Conservation (phyloP, 2,329 filamentous ascomycete genomes). For the Pseudogymnoascus sp. region DNA sequence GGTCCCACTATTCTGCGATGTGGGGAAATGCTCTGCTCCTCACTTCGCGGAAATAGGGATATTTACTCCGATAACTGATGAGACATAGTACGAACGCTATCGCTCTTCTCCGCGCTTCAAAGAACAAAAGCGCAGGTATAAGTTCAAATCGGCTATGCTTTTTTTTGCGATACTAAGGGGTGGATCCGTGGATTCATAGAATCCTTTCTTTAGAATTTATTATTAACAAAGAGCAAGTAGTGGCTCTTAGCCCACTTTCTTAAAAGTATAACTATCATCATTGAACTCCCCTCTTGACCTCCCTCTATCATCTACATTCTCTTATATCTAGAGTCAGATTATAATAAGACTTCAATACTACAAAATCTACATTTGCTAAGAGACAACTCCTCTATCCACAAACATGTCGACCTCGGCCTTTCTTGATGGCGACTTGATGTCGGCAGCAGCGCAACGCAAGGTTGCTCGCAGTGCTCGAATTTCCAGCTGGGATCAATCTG, state of each 20-base stretch:
- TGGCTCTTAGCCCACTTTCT: not conserved
- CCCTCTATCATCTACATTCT: not conserved
- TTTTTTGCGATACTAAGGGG: not conserved
- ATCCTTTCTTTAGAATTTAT: not conserved
- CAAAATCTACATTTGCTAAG: not conserved
- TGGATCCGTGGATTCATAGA: not conserved
- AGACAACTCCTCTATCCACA: not conserved
- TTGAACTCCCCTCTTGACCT: not conserved
- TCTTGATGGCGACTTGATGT: conserved; percentile 9
- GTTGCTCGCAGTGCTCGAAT: conserved; percentile 26
- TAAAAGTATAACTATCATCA: not conserved
- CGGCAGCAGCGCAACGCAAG: conserved; percentile 19
- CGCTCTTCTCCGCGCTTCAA: not conserved
- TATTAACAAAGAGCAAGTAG: not conserved
- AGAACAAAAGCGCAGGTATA: not conserved
- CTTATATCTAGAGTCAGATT: not conserved
- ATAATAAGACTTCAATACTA: not conserved
- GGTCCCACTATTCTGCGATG: not conserved
- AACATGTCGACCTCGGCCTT: not conserved
- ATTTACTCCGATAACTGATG: not conserved
- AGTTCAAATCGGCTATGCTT: not conserved
- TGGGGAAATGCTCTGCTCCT: not conserved
- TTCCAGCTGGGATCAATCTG: conserved; percentile 28
- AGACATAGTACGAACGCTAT: not conserved
- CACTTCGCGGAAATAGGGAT: not conserved